phyloP scores from a whole-genome alignment of 78 protist species.

The Chrysochromulina parva region DNA sequence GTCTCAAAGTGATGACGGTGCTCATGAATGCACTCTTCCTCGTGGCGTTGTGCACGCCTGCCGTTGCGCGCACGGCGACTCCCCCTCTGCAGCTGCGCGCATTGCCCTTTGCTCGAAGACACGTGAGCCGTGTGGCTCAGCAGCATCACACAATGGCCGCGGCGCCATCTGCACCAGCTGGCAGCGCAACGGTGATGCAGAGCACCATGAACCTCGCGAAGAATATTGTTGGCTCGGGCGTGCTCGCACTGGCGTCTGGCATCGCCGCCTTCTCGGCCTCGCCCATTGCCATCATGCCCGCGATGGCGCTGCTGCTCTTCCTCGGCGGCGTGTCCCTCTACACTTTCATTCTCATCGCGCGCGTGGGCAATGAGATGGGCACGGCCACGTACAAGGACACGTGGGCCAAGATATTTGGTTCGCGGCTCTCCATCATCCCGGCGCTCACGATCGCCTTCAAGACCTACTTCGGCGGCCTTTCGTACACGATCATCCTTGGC shows the following conservation, averaged over 20 bases:
- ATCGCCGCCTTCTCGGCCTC: not conserved
- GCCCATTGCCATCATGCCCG: not conserved
- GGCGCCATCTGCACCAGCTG: too few relatives aligned
- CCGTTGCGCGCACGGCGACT: too few relatives aligned
- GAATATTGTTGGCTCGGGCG: constrained; percentile 15
- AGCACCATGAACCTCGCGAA: not conserved
- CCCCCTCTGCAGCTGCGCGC: too few relatives aligned
- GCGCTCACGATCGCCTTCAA: not conserved
- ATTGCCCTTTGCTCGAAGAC: too few relatives aligned
- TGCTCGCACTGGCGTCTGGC: constrained; percentile 31
- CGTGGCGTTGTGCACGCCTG: too few relatives aligned
- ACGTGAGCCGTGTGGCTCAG: too few relatives aligned
- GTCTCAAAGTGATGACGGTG: too few relatives aligned
- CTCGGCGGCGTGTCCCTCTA: not conserved
- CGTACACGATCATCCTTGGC: constrained; percentile 24
- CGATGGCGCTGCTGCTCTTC: not conserved
- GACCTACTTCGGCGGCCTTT: not conserved
- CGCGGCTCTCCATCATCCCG: not conserved
- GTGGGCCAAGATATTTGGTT: not conserved
- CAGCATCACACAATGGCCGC: too few relatives aligned
- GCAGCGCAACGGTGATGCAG: too few relatives aligned
- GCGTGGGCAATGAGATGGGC: not conserved
- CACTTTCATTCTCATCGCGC: not conserved
- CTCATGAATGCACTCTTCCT: too few relatives aligned
- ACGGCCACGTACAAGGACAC: not conserved